These are phyloP conservation scores for Ogataea nitratoaversa DNA, from an alignment of 805 yeast species.

Conservation along the genomic window DNA sequence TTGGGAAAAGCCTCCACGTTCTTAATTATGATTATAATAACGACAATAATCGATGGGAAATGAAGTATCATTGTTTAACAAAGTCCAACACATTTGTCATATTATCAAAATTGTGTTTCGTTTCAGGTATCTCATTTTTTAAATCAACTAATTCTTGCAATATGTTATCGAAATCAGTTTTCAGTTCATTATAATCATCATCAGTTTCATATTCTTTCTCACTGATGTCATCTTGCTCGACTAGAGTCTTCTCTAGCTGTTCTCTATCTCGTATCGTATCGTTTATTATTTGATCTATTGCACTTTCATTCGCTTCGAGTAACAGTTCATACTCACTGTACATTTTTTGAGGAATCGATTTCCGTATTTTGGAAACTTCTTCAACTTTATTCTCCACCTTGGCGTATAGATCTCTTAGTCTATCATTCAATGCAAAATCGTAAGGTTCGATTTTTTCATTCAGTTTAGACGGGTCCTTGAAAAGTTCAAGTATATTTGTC, in stretches of 20 bases:
- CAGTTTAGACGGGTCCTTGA: constrained; percentile 15
- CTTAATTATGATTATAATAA: too few species aligned
- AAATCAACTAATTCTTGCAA: constrained; percentile 31
- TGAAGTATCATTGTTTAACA: constrained; percentile 7
- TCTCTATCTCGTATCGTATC: constrained; percentile 18
- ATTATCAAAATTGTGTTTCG: constrained; percentile 33
- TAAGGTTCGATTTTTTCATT: constrained; percentile 58
- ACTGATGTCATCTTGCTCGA: constrained; percentile 2
- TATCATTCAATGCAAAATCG: constrained; percentile 58
- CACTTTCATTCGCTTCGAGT: constrained; percentile 15
- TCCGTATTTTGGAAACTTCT: constrained; percentile 50
- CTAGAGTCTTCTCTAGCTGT: neutral
- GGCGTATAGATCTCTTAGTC: constrained; percentile 51
- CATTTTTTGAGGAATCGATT: constrained; percentile 44
- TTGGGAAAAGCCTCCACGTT: too few species aligned
- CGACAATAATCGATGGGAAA: too few species aligned
- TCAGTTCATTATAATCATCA: constrained; percentile 5
- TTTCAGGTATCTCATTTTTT: constrained; percentile 34
- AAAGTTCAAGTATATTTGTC: constrained; percentile 8
- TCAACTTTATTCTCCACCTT: constrained; percentile 62
- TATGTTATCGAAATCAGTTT: constrained; percentile 11
- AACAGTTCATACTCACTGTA: constrained; percentile 32
- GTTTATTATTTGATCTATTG: constrained; percentile 11
- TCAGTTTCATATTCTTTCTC: constrained; percentile 2
- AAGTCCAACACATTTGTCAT: constrained; percentile 21